A percentile compares a stretch with the other conserved stretches of the same genome.
These are phyloP conservation scores for Xylaria acuta DNA, from an alignment of 495 filamentous ascomycete genomes.

Conservation along the genomic window DNA sequence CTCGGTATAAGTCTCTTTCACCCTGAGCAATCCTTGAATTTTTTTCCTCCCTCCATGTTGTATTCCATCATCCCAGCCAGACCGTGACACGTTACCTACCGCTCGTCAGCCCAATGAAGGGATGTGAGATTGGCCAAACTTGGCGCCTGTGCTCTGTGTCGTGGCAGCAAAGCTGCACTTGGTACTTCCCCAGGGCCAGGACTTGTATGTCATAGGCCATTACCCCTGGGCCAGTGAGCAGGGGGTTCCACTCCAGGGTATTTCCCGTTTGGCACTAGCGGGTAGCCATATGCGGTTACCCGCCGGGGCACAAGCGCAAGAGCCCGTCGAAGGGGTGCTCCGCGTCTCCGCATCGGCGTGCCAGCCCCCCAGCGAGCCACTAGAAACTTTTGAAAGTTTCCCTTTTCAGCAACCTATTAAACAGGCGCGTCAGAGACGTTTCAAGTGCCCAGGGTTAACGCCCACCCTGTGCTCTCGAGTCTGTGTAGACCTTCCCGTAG, in stretches of 20 bases:
- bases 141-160: constrained; percentile 7
- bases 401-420: constrained; percentile 24
- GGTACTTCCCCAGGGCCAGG: background rate
- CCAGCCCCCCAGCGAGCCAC: constrained; percentile 19
- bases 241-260: constrained; percentile 8
- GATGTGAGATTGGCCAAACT: constrained; percentile 4
- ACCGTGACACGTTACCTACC: constrained; percentile 14
- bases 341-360: constrained; percentile 4
- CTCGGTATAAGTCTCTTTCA: background rate
- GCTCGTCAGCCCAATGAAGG: constrained; percentile 3
- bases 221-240: constrained; percentile 7
- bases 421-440: background rate
- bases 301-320: constrained; percentile 7
- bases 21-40: background rate
- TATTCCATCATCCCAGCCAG: background rate
- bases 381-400: constrained; percentile 22
- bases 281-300: constrained; percentile 15
- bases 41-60: background rate
- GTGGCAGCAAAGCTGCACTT: constrained; percentile 11
- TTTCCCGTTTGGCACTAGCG: constrained; percentile 12
- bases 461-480: background rate
- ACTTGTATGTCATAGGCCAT: background rate
- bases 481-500: too few relatives aligned
- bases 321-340: constrained; percentile 7
- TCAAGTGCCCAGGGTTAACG: background rate